A percentile compares a stretch with the other conserved stretches of the same genome.
These are phyloP conservation scores for Penicillium soppii DNA, from an alignment of 495 filamentous ascomycete genomes.

Conservation along the genomic window DNA sequence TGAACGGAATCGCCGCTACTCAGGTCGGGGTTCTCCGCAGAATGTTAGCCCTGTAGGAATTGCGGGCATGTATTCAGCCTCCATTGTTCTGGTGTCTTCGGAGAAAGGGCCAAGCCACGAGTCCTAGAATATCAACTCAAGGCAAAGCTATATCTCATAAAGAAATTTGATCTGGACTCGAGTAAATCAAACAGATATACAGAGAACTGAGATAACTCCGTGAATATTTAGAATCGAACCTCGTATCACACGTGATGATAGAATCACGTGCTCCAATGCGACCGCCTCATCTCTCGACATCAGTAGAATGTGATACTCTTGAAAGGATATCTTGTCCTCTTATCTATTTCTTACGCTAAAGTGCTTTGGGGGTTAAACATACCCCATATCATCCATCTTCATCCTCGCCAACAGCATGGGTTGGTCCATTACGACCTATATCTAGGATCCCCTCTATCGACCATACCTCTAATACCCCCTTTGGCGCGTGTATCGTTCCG, in stretches of 20 bases:
- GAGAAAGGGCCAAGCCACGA: neutral
- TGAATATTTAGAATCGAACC: no score
- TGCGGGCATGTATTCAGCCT: neutral
- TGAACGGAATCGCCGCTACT: neutral
- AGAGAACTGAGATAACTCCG: no score
- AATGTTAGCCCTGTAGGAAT: neutral
- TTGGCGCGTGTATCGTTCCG: neutral
- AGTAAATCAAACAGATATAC: no score
- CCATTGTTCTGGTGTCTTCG: neutral
- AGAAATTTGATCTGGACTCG: no score
- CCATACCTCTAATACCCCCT: neutral
- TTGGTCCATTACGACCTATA: neutral
- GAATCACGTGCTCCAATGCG: neutral
- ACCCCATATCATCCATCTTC: neutral
- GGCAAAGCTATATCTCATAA: no score
- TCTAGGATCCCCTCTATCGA: conserved; percentile 2
- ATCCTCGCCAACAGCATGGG: conserved; percentile 3
- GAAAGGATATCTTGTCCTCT: neutral
- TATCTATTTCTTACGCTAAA: neutral
- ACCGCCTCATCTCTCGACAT: neutral
- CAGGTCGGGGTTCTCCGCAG: neutral
- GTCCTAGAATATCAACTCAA: no score
- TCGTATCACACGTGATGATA: neutral
- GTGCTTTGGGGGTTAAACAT: neutral
- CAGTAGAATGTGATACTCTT: neutral